Evolutionary conservation across 2,329 filamentous ascomycete species (phyloP).

Genomic region (Lecanicillium sp.): DNA sequence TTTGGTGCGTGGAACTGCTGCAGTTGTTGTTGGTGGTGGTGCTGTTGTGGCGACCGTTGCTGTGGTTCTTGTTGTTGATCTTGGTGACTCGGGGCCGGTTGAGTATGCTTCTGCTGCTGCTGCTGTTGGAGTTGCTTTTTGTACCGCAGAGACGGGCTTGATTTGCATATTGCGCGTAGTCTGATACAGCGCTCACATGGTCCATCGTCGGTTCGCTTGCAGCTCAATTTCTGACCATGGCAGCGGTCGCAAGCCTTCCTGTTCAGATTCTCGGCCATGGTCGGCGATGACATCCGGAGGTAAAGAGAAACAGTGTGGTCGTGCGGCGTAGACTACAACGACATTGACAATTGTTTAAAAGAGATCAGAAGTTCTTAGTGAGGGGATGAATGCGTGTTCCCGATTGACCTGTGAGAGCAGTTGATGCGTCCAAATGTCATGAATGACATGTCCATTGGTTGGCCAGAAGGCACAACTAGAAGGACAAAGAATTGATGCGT

Average conservation of each 20-base stretch:
- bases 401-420: too few relatives aligned
- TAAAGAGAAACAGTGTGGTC: not conserved
- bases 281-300: slow-evolving; percentile 10
- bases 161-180: slow-evolving; percentile 33
- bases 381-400: too few relatives aligned
- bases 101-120: not conserved
- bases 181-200: slow-evolving; percentile 34
- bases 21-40: slow-evolving; percentile 10
- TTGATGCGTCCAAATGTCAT: too few relatives aligned
- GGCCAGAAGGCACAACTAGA: too few relatives aligned
- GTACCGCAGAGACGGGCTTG: slow-evolving; percentile 32
- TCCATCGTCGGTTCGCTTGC: slow-evolving; percentile 30
- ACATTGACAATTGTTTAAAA: too few relatives aligned
- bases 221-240: slow-evolving; percentile 37
- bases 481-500: too few relatives aligned
- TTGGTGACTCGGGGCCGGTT: slow-evolving; percentile 11
- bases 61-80: slow-evolving; percentile 13
- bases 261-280: slow-evolving; percentile 28
- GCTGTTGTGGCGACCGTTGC: slow-evolving; percentile 12
- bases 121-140: slow-evolving; percentile 20
- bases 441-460: too few relatives aligned
- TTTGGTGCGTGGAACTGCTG: slow-evolving; percentile 9
- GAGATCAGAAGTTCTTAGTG: not conserved
- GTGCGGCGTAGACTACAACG: too few relatives aligned
- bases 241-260: slow-evolving; percentile 39